phyloP scores from a whole-genome alignment of 1,139 yeast species.

The Taiozyma sp. region DNA sequence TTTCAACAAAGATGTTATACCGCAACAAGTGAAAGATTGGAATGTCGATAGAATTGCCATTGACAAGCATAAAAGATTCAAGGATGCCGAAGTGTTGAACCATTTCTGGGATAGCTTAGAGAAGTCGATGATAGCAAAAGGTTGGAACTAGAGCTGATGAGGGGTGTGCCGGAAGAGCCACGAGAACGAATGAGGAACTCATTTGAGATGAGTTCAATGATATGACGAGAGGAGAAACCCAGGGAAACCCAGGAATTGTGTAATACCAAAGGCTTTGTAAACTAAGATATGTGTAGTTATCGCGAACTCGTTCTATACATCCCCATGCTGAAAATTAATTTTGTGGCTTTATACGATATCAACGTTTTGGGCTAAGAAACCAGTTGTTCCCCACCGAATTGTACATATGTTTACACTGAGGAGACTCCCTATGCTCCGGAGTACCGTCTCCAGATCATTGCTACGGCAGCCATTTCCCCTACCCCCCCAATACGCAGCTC shows the following conservation, averaged over 20 bases:
- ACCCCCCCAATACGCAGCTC: not conserved
- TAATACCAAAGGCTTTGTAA: not conserved
- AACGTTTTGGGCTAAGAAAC: no score
- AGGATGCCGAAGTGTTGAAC: conserved; percentile 83
- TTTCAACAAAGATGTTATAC: conserved; percentile 75
- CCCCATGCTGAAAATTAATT: not conserved
- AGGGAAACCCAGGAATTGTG: not conserved
- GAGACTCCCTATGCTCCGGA: not conserved
- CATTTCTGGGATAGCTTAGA: conserved; percentile 78
- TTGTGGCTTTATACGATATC: no score
- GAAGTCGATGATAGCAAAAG: conserved; percentile 45
- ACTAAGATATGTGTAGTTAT: no score
- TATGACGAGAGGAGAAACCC: no score
- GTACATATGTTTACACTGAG: not conserved
- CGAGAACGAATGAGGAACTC: not conserved
- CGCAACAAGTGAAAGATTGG: conserved; percentile 76
- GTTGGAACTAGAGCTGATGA: conserved; percentile 22
- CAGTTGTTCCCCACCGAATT: no score
- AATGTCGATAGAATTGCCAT: conserved; percentile 73
- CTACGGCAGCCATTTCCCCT: not conserved
- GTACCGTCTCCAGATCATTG: not conserved
- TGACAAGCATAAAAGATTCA: conserved; percentile 80
- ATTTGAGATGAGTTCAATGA: not conserved
- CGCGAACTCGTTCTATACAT: not conserved
- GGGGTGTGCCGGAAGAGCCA: no score